Evolutionary conservation across 371 early-diverging fungal species (phyloP).

Genomic region (Paraphysoderma sedebokerense): DNA sequence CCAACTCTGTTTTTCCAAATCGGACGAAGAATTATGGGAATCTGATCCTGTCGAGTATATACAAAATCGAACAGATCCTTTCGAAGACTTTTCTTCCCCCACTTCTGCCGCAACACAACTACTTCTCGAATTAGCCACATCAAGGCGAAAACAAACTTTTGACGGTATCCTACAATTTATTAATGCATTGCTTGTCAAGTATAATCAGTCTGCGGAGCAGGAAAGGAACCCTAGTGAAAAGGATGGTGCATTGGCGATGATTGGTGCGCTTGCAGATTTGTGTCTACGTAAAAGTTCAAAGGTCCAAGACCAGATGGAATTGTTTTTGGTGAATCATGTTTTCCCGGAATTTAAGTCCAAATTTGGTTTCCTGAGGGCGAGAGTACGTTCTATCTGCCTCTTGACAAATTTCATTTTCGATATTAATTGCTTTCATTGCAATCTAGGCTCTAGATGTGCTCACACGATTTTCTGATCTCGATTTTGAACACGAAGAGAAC

Average conservation of each 20-base stretch:
- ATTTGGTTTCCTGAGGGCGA: slow-evolving; percentile 57
- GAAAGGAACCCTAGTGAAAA: too few relatives aligned
- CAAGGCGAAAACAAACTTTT: slow-evolving; percentile 60
- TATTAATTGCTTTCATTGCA: slow-evolving; percentile 12
- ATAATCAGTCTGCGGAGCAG: slow-evolving; percentile 9
- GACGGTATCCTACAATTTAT: slow-evolving; percentile 51
- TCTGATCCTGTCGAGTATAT: slow-evolving; percentile 82
- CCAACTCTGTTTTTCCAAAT: slow-evolving; percentile 56
- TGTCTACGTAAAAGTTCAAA: slow-evolving; percentile 46
- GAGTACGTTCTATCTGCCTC: slow-evolving; percentile 33
- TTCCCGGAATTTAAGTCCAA: slow-evolving; percentile 70
- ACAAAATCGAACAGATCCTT: slow-evolving; percentile 53
- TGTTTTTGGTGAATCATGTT: slow-evolving; percentile 60
- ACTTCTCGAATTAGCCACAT: slow-evolving; percentile 48
- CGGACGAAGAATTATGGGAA: slow-evolving; percentile 75
- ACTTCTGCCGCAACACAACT: slow-evolving; percentile 44
- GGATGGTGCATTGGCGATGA: slow-evolving; percentile 76
- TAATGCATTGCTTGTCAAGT: slow-evolving; percentile 41
- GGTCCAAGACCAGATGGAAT: slow-evolving; percentile 43
- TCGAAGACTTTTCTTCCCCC: slow-evolving; percentile 60
- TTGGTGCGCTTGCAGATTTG: slow-evolving; percentile 39
- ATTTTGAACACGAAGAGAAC: slow-evolving; percentile 23
- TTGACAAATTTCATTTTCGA: too few relatives aligned
- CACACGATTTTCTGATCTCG: slow-evolving; percentile 17
- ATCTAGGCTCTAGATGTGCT: slow-evolving; percentile 16